Conservation (phyloP, 176 grass and related monocot species). For the Eleusine indica region DNA sequence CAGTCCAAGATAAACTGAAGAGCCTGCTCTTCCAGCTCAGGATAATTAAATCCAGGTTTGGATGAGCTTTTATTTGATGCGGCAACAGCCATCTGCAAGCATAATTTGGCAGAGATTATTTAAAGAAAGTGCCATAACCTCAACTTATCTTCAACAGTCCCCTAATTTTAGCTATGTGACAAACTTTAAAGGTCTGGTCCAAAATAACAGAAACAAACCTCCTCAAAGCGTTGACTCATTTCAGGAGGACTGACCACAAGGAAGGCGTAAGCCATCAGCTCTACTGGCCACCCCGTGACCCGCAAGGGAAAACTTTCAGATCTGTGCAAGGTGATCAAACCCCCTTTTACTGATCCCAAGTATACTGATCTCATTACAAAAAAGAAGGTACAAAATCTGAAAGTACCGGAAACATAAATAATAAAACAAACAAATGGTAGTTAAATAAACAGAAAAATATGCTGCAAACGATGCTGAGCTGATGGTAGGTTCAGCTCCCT, state of each 20-base stretch:
- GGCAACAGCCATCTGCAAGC: slow-evolving; percentile 83
- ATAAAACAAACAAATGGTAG: slow-evolving; percentile 7
- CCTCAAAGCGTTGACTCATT: slow-evolving; percentile 69
- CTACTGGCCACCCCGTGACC: slow-evolving; percentile 92
- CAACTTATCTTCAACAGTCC: slow-evolving; percentile 13
- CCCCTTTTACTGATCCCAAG: slow-evolving; percentile 39
- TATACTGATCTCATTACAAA: neutral
- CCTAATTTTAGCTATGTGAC: neutral
- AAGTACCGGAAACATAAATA: slow-evolving; percentile 21
- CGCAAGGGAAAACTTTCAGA: slow-evolving; percentile 87
- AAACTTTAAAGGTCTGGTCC: slow-evolving; percentile 6
- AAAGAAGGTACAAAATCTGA: neutral
- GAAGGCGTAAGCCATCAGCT: slow-evolving; percentile 95
- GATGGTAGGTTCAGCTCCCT: neutral
- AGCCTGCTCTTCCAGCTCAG: slow-evolving; percentile 79
- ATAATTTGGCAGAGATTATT: slow-evolving; percentile 20
- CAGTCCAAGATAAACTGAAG: slow-evolving; percentile 95
- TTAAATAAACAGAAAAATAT: slow-evolving; percentile 24
- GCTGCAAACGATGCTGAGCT: slow-evolving; percentile 8
- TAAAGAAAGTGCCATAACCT: slow-evolving; percentile 7
- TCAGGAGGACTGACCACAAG: slow-evolving; percentile 86
- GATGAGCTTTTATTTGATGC: slow-evolving; percentile 68
- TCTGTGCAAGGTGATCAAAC: slow-evolving; percentile 49
- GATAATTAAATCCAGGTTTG: slow-evolving; percentile 61
- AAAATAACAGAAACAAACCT: slow-evolving; percentile 60